Conservation (phyloP, 352 stramenopile species). For the Pilasporangium apinafurcum region DNA sequence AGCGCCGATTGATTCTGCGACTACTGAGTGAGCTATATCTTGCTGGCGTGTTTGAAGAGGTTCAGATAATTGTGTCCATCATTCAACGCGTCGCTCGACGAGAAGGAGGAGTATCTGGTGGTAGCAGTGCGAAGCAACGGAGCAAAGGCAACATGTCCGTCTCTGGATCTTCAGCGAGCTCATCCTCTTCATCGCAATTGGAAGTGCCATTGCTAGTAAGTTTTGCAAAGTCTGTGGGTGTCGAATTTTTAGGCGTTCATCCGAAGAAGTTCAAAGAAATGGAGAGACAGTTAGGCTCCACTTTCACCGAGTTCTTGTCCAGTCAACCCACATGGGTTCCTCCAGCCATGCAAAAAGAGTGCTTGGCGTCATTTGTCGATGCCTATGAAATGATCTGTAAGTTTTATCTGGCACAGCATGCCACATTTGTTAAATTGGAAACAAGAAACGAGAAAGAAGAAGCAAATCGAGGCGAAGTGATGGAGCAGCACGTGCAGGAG, state of each 20-base stretch:
- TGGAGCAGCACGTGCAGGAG: constrained; percentile 67
- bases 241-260: constrained; percentile 81
- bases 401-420: constrained; percentile 88
- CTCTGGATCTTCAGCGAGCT: background rate
- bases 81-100: constrained; percentile 65
- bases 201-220: constrained; percentile 93
- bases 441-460: constrained; percentile 91
- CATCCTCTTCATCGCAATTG: constrained; percentile 34
- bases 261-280: constrained; percentile 65
- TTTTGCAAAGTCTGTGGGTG: constrained; percentile 90
- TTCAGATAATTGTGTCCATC: constrained; percentile 70
- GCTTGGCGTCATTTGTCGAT: constrained; percentile 78
- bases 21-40: constrained; percentile 84
- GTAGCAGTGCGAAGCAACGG: constrained; percentile 12
- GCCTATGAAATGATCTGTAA: constrained; percentile 87
- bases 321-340: constrained; percentile 50
- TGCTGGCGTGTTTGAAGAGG: constrained; percentile 70
- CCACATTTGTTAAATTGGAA: constrained; percentile 88
- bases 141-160: constrained; percentile 38
- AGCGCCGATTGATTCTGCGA: constrained; percentile 64
- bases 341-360: constrained; percentile 47
- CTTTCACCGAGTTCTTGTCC: constrained; percentile 32
- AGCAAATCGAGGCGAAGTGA: constrained; percentile 71
- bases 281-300: constrained; percentile 18
- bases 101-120: constrained; percentile 31